Percentiles rank a stretch among this genome's conserved stretches.
Evolutionary conservation across 805 yeast species (phyloP).

Genomic region (Kuraishia molischiana): DNA sequence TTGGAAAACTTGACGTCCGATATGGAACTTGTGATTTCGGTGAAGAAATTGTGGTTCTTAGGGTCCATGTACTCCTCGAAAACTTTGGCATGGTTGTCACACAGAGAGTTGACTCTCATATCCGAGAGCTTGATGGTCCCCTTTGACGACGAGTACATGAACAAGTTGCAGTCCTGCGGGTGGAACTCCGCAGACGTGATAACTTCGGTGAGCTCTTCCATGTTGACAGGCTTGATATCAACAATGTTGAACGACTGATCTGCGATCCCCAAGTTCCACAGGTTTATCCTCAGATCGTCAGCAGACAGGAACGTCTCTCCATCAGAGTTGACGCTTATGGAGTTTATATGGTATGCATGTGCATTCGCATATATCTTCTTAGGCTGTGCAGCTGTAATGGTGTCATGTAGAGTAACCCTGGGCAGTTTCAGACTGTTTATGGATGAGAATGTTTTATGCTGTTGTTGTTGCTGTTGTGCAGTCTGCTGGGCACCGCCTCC

Average conservation of each 20-base stretch:
- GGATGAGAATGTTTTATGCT: slow-evolving; percentile 15
- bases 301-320: slow-evolving; percentile 90
- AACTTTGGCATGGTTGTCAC: slow-evolving; percentile 80
- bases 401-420: slow-evolving; percentile 85
- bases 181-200: slow-evolving; percentile 96
- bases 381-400: slow-evolving; percentile 91
- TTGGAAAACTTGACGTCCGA: slow-evolving; percentile 88
- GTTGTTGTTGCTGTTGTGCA: no score
- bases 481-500: slow-evolving; percentile 1
- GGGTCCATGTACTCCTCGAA: slow-evolving; percentile 94
- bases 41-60: slow-evolving; percentile 85
- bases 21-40: slow-evolving; percentile 92
- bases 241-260: slow-evolving; percentile 96
- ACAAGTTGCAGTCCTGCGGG: slow-evolving; percentile 83
- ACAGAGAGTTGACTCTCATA: slow-evolving; percentile 91
- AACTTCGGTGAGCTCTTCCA: slow-evolving; percentile 98
- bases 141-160: slow-evolving; percentile 91
- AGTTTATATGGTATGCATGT: slow-evolving; percentile 96
- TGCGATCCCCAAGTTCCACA: slow-evolving; percentile 92
- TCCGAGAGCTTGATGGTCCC: slow-evolving; percentile 94
- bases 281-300: slow-evolving; percentile 89
- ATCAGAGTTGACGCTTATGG: slow-evolving; percentile 89
- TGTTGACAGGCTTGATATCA: slow-evolving; percentile 94
- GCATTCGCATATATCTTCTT: slow-evolving; percentile 88
- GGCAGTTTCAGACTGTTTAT: slow-evolving; percentile 61